Evolutionary conservation across 495 filamentous ascomycete species (phyloP).

Genomic region (Aspergillus asperescens): DNA sequence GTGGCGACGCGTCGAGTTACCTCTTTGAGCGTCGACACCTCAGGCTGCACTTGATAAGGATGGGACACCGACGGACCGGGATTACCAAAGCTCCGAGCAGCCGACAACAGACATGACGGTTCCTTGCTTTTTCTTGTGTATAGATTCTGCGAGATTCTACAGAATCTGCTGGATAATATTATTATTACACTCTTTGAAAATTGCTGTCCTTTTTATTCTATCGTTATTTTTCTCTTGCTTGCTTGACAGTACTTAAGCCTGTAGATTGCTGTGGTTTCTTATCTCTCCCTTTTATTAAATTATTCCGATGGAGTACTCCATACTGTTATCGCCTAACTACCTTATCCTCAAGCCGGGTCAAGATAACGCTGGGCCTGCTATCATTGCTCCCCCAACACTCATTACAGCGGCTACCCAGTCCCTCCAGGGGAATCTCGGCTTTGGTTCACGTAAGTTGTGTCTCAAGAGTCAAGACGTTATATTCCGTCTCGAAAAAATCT

Average conservation of each 20-base stretch:
- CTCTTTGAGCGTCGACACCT: background rate
- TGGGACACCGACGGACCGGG: slow-evolving; percentile 9
- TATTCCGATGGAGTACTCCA: too few relatives aligned
- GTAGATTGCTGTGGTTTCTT: background rate
- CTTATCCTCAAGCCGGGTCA: background rate
- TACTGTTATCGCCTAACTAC: background rate
- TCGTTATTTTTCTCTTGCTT: background rate
- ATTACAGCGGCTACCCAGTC: slow-evolving; percentile 65
- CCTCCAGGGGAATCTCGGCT: slow-evolving; percentile 63
- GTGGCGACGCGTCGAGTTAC: slow-evolving; percentile 1
- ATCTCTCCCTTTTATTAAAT: slow-evolving; percentile 4
- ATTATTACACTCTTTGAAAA: background rate
- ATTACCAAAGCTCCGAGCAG: background rate
- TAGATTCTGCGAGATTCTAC: background rate
- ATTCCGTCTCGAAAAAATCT: background rate
- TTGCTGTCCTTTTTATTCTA: background rate
- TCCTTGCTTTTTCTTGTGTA: slow-evolving; percentile 2
- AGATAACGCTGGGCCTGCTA: background rate
- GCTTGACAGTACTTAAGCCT: background rate
- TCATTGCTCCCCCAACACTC: slow-evolving; percentile 47
- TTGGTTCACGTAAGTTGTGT: slow-evolving; percentile 56
- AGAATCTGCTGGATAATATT: background rate
- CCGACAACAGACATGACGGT: background rate
- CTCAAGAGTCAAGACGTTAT: background rate
- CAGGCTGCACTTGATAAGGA: slow-evolving; percentile 8